Percentiles rank a stretch among this genome's conserved stretches.
phyloP scores from a whole-genome alignment of 768 basidiomycete genomes.

The Boletus rubescentipes region DNA sequence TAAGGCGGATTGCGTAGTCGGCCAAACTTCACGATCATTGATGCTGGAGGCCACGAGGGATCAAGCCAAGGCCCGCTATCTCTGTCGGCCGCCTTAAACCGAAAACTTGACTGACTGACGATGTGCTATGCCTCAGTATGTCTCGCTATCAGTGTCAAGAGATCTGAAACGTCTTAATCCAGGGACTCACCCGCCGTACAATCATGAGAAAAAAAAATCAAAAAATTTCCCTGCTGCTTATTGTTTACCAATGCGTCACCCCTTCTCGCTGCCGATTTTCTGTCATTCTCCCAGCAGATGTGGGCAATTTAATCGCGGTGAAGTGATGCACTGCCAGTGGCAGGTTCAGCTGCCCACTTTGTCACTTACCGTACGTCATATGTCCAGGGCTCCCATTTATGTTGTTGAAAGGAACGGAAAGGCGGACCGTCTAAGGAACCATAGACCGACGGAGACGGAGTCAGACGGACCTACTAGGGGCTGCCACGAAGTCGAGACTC shows the following conservation, averaged over 20 bases:
- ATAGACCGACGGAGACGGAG: background rate
- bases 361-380: background rate
- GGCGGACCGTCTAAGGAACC: background rate
- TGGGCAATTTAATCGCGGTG: background rate
- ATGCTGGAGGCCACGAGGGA: background rate
- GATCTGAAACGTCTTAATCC: slow-evolving; percentile 10
- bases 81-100: background rate
- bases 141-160: background rate
- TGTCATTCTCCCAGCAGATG: slow-evolving; percentile 5
- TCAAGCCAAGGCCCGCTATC: too few relatives aligned
- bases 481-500: background rate
- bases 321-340: background rate
- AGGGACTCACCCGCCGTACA: background rate
- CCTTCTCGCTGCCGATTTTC: background rate
- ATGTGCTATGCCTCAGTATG: background rate
- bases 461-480: background rate
- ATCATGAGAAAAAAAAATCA: background rate
- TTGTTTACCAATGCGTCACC: background rate
- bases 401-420: background rate
- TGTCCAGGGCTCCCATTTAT: background rate
- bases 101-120: background rate
- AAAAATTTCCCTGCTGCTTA: background rate
- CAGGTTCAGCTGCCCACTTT: background rate
- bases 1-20: too few relatives aligned
- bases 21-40: background rate